phyloP scores from a whole-genome alignment of 441 rosid genomes.

The Arabidopsis lyrata region DNA sequence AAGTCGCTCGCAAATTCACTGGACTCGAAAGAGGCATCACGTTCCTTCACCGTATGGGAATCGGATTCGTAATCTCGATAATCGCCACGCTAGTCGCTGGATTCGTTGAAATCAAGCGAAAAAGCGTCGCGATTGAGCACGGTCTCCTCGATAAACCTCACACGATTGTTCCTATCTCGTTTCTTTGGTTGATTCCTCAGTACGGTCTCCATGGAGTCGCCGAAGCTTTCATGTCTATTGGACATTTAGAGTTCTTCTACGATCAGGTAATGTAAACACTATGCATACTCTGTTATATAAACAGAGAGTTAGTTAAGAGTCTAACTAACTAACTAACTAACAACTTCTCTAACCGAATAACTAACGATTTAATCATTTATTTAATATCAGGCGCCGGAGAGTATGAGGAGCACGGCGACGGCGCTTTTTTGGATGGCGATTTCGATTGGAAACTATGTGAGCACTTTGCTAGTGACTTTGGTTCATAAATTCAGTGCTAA shows the following conservation, averaged over 20 bases:
- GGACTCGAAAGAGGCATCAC: conserved; percentile 88
- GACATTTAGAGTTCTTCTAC: conserved; percentile 89
- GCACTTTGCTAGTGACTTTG: conserved; percentile 76
- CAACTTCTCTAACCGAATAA: not conserved
- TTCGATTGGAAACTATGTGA: conserved; percentile 74
- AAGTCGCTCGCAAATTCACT: conserved; percentile 58
- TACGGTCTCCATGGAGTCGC: conserved; percentile 88
- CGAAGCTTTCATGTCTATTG: conserved; percentile 92
- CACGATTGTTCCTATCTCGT: conserved; percentile 62
- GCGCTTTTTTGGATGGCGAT: conserved; percentile 83
- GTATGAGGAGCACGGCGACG: conserved; percentile 88
- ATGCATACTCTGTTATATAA: not conserved
- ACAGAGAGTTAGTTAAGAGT: not conserved
- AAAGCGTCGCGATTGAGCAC: conserved; percentile 56
- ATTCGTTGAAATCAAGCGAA: conserved; percentile 72
- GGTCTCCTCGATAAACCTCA: conserved; percentile 56
- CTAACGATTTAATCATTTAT: not conserved
- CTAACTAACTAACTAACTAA: not conserved
- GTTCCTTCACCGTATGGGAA: conserved; percentile 84
- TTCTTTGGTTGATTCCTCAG: conserved; percentile 85
- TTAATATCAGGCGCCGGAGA: conserved; percentile 75
- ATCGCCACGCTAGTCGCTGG: conserved; percentile 85
- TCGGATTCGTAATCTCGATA: conserved; percentile 77
- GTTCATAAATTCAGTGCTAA: conserved; percentile 66
- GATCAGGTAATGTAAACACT: conserved; percentile 38